Percentiles rank a stretch among this genome's conserved stretches.
These are phyloP conservation scores for Leishmania major DNA, from an alignment of 208 protist species.

Conservation along the genomic window DNA sequence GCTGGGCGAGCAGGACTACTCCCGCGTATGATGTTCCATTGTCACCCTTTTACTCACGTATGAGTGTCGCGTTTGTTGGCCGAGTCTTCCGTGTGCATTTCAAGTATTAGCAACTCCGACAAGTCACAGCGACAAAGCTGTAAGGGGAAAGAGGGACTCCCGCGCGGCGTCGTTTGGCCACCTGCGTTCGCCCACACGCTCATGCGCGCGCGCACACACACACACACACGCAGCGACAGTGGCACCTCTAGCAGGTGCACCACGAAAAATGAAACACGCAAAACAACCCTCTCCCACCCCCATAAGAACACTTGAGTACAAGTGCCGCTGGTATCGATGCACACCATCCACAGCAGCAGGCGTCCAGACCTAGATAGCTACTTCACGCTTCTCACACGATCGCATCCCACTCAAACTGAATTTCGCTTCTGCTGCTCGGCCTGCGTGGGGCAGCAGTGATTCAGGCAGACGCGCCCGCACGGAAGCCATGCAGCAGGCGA, in stretches of 20 bases:
- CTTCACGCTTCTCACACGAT: not conserved
- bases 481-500: not conserved
- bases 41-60: not conserved
- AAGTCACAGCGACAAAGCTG: slow-evolving; percentile 1
- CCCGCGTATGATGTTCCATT: not conserved
- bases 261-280: not conserved
- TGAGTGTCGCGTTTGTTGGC: not conserved
- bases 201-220: not conserved
- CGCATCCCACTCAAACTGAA: not conserved
- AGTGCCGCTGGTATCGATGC: not conserved
- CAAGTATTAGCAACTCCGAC: not conserved
- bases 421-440: not conserved
- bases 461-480: not conserved
- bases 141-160: not conserved
- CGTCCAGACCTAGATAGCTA: not conserved
- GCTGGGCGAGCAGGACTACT: not conserved
- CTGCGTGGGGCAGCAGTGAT: not conserved
- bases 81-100: not conserved
- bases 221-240: not conserved
- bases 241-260: not conserved
- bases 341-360: not conserved
- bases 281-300: not conserved
- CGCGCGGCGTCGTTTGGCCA: not conserved
- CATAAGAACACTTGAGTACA: not conserved
- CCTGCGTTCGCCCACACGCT: not conserved